phyloP scores from a whole-genome alignment of 2,329 filamentous ascomycete species.

The Aureobasidium sp. region DNA sequence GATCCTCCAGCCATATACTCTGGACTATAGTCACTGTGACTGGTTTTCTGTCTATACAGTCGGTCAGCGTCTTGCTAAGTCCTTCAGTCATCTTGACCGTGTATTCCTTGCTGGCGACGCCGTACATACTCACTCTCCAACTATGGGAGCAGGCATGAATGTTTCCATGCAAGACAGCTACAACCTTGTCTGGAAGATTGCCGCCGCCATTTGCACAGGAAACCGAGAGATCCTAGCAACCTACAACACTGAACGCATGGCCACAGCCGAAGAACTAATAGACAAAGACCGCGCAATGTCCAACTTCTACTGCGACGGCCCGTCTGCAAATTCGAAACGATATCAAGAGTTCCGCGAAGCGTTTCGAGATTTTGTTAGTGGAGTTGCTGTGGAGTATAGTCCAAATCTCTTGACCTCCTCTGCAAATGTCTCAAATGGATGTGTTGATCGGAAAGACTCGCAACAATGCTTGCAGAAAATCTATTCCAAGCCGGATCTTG shows the following conservation, averaged over 20 bases:
- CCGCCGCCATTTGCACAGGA: slow-evolving; percentile 33
- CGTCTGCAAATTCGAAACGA: neutral
- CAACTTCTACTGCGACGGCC: neutral
- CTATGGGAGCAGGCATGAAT: slow-evolving; percentile 44
- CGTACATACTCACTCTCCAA: slow-evolving; percentile 28
- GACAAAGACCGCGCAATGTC: slow-evolving; percentile 33
- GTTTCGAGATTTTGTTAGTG: slow-evolving; percentile 3
- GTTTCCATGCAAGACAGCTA: slow-evolving; percentile 39
- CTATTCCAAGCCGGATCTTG: neutral
- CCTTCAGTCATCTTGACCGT: slow-evolving; percentile 37
- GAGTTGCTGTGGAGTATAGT: neutral
- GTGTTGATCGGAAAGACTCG: neutral
- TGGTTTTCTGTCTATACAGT: slow-evolving; percentile 49
- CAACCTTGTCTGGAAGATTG: slow-evolving; percentile 41
- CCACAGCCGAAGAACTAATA: slow-evolving; percentile 39
- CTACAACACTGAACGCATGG: slow-evolving; percentile 37
- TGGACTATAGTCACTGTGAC: slow-evolving; percentile 42
- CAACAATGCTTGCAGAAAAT: neutral
- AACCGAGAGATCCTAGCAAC: slow-evolving; percentile 33
- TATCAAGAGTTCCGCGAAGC: neutral
- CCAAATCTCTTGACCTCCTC: neutral
- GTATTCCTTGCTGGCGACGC: slow-evolving; percentile 47
- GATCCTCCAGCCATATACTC: slow-evolving; percentile 39
- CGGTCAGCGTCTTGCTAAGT: slow-evolving; percentile 41
- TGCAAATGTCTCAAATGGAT: neutral